A percentile compares a stretch with the other conserved stretches of the same genome.
Conservation (phyloP, 2,329 filamentous ascomycete genomes). For the Thielaviopsis punctulata region DNA sequence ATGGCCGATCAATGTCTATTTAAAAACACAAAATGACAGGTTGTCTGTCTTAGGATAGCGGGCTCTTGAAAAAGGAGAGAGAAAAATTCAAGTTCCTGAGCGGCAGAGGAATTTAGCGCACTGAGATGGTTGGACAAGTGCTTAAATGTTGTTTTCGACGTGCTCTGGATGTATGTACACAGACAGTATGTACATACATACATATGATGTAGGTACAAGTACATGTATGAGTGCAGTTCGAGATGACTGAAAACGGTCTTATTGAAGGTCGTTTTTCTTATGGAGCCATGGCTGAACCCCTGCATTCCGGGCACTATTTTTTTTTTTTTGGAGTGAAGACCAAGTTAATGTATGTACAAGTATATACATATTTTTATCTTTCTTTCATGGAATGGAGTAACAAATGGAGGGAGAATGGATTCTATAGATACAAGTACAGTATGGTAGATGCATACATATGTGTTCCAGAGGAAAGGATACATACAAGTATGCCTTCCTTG, state of each 20-base stretch:
- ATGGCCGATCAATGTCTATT: neutral
- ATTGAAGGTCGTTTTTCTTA: too few relatives aligned
- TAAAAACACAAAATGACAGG: too few relatives aligned
- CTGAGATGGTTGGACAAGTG: too few relatives aligned
- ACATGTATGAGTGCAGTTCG: too few relatives aligned
- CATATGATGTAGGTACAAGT: too few relatives aligned
- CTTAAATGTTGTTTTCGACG: too few relatives aligned
- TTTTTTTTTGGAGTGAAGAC: neutral
- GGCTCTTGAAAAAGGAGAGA: neutral
- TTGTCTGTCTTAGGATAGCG: neutral
- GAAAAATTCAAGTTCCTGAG: too few relatives aligned
- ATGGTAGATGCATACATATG: too few relatives aligned
- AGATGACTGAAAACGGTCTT: neutral
- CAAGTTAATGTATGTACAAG: too few relatives aligned
- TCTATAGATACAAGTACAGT: too few relatives aligned
- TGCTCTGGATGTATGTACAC: neutral
- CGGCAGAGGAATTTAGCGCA: neutral
- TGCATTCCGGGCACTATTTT: neutral
- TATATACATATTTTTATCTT: neutral
- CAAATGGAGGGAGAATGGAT: too few relatives aligned
- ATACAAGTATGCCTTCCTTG: neutral
- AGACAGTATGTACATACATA: neutral
- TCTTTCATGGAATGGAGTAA: neutral
- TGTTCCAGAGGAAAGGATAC: too few relatives aligned
- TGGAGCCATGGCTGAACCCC: neutral